These are phyloP conservation scores for Serendipita vermifera DNA, from an alignment of 768 basidiomycete genomes.

Conservation along the genomic window DNA sequence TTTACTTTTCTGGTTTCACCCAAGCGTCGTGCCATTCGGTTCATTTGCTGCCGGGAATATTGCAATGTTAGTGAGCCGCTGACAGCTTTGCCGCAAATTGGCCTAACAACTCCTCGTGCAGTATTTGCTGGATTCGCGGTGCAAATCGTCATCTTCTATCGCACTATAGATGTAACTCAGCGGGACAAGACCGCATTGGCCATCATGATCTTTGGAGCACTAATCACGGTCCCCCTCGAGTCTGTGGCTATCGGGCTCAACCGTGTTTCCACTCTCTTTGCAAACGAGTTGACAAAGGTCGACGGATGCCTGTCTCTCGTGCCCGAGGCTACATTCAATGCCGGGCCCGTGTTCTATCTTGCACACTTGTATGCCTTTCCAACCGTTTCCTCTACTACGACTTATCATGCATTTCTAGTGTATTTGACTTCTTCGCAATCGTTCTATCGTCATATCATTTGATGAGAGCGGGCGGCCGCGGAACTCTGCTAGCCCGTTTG, in stretches of 20 bases:
- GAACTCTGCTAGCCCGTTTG: not conserved
- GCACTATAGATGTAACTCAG: not conserved
- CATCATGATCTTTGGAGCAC: not conserved
- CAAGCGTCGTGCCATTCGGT: not conserved
- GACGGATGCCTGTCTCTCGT: not conserved
- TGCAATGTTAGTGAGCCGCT: not conserved
- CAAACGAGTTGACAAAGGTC: not conserved
- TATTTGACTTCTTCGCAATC: constrained; percentile 4
- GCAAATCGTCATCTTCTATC: not conserved
- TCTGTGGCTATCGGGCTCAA: not conserved
- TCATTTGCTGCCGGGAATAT: not conserved
- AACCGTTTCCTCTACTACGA: not conserved
- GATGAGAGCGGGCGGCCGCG: not conserved
- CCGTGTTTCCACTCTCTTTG: not conserved
- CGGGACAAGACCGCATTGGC: not conserved
- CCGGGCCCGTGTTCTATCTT: constrained; percentile 2
- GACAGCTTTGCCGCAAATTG: not conserved
- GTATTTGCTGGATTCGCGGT: not conserved
- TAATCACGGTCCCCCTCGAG: not conserved
- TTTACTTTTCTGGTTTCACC: not conserved
- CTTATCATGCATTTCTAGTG: not conserved
- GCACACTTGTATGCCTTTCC: not conserved
- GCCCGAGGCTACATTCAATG: not conserved
- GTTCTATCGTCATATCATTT: not conserved
- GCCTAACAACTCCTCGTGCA: not conserved